Base-by-base conservation (phyloP, 495 filamentous ascomycete species). In the Penicillium daleae region DNA sequence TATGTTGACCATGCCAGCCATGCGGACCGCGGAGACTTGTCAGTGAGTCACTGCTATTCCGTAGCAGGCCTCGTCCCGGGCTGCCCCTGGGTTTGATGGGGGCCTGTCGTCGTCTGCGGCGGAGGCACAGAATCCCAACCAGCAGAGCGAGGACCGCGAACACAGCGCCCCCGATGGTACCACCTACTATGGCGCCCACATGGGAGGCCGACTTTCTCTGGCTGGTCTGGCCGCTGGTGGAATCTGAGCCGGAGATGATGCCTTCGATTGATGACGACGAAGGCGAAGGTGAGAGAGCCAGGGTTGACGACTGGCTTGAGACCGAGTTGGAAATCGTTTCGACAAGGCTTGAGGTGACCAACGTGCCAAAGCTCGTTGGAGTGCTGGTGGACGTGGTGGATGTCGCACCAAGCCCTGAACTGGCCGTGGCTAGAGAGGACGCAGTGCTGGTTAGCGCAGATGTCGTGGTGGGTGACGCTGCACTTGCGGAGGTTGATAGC, bases 121-220 rank as follows among this genome's bases (percentile, higher is more conserved):
- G 64, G 50, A 68, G 56, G 39, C 71, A 51, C 10, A 75, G 46
- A 9, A 65, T 52, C 46, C 60, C 66, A 27, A 67, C 64, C 2
- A 72, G 48, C 6, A 74, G 27, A 2, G 60, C 54, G 12, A 77
- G 63, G 1, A 66, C 64, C 4, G 71, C 52, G 39, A 74, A 59
- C 10, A 61, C 72, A 13, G 68, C 37, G 24, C 62, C 72, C 17
- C 76, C 76, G 2, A 79, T 21, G 1, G 69, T 40, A 31, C 68
- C 66, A 5, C 73, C 76, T 12, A 75, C 65, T 19, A 79, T 66
- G 2, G 60, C 57, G 19, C 66, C 66, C 26, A 66, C 35, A 10
- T 27, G 62, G 13, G 54, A 22, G 21, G 19, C 29, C 15, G 50
- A 35, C 26, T 22, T 37, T 26, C 22, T 32, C 1, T 61, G 5